Conservation (phyloP, 1,284 basidiomycete genomes). For the Porogramme epimiltina region DNA sequence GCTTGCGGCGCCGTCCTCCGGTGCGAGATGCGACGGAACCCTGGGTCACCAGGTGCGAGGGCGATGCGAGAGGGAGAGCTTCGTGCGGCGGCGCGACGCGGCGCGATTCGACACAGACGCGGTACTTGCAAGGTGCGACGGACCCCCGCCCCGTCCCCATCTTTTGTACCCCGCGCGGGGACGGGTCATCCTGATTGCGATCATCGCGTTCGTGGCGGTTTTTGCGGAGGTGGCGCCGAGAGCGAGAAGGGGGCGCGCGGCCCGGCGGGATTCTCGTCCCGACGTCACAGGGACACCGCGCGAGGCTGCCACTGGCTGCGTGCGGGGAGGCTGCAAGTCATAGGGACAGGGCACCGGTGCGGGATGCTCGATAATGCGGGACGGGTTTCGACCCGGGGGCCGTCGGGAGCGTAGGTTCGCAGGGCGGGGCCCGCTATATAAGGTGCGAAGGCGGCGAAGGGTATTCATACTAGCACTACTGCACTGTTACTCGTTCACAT, state of each 20-base stretch:
- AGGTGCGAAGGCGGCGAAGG: background rate
- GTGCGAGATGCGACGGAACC: no score
- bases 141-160: background rate
- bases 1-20: no score
- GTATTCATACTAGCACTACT: background rate
- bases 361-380: background rate
- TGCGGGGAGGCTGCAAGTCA: background rate
- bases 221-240: no score
- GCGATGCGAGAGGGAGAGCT: no score
- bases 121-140: no score
- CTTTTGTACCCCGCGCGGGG: background rate
- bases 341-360: constrained; percentile 4
- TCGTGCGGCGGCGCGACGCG: no score
- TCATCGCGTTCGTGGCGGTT: background rate
- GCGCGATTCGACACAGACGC: no score
- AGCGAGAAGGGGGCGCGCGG: constrained; percentile 6
- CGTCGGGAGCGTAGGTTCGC: background rate
- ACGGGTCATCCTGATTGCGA: background rate
- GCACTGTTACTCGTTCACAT: background rate
- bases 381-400: background rate
- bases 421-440: background rate
- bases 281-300: constrained; percentile 29
- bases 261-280: constrained; percentile 16
- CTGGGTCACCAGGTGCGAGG: no score
- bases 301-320: background rate